Evolutionary conservation across 495 filamentous ascomycete genomes (phyloP).

Genomic region (Pseudotulostoma volvatum): DNA sequence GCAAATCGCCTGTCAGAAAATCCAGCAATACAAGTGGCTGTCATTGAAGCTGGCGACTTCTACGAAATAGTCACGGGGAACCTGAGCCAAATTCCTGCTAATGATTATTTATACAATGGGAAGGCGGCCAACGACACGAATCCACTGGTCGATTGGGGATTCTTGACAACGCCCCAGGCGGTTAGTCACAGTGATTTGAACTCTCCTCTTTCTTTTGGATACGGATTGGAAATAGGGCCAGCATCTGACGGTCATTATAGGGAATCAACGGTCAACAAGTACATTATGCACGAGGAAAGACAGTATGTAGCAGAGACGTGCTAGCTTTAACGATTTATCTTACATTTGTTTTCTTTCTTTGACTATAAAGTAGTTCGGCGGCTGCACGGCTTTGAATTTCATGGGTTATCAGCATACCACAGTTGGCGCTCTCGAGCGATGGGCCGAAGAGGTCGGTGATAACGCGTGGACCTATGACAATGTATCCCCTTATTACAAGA

Average conservation of each 20-base stretch:
- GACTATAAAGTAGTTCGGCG: too few relatives aligned
- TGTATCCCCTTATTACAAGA: slow-evolving; percentile 38
- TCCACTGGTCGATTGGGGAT: slow-evolving; percentile 34
- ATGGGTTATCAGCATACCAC: slow-evolving; percentile 34
- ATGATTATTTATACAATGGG: slow-evolving; percentile 11
- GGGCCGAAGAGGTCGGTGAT: slow-evolving; percentile 42
- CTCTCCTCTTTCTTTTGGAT: too few relatives aligned
- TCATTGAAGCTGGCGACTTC: slow-evolving; percentile 42
- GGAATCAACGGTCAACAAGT: too few relatives aligned
- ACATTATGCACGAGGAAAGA: too few relatives aligned
- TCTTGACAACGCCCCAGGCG: slow-evolving; percentile 22
- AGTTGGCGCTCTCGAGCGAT: slow-evolving; percentile 28
- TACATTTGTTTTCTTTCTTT: too few relatives aligned
- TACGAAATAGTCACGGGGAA: slow-evolving; percentile 36
- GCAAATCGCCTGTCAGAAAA: slow-evolving; percentile 31
- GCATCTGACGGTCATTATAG: too few relatives aligned
- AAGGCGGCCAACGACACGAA: slow-evolving; percentile 10
- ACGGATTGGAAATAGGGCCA: too few relatives aligned
- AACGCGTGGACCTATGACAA: slow-evolving; percentile 35
- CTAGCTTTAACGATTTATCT: too few relatives aligned
- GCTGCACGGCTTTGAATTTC: slow-evolving; percentile 32
- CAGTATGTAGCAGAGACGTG: too few relatives aligned
- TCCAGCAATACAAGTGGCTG: slow-evolving; percentile 19
- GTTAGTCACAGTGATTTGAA: slow-evolving; percentile 15
- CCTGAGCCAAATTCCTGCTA: slow-evolving; percentile 22